phyloP scores from a whole-genome alignment of 495 filamentous ascomycete species.

The Hypoxylon cercidicola region DNA sequence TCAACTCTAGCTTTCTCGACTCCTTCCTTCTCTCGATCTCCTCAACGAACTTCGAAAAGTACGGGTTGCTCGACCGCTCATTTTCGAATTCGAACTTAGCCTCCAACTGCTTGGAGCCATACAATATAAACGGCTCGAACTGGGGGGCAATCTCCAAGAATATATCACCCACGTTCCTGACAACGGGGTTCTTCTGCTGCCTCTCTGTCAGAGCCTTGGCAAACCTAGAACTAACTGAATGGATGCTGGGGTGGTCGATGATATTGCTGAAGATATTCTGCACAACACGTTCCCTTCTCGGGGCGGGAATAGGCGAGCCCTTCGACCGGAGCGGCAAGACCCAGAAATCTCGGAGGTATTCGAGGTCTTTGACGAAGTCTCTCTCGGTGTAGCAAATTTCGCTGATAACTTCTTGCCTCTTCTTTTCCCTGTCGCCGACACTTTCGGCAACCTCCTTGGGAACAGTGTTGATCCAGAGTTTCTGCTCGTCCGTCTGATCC shows the following conservation, averaged over 20 bases:
- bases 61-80: slow-evolving; percentile 86
- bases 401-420: slow-evolving; percentile 96
- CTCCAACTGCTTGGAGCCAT: slow-evolving; percentile 95
- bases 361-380: slow-evolving; percentile 99
- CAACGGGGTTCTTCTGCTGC: slow-evolving; percentile 89
- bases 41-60: slow-evolving; percentile 92
- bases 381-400: slow-evolving; percentile 99
- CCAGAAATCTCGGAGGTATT: slow-evolving; percentile 99
- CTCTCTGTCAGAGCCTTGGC: slow-evolving; percentile 87
- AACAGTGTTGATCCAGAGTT: slow-evolving; percentile 99
- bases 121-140: slow-evolving; percentile 96
- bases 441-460: slow-evolving; percentile 92
- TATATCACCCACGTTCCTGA: slow-evolving; percentile 90
- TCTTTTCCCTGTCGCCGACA: slow-evolving; percentile 90
- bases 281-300: slow-evolving; percentile 88
- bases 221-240: slow-evolving; percentile 86
- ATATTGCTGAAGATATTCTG: slow-evolving; percentile 96
- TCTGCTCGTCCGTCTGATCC: slow-evolving; percentile 93
- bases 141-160: slow-evolving; percentile 91
- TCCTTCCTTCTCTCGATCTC: slow-evolving; percentile 97
- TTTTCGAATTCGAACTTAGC: slow-evolving; percentile 99
- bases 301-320: slow-evolving; percentile 86
- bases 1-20: slow-evolving; percentile 94
- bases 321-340: slow-evolving; percentile 86
- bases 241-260: slow-evolving; percentile 80